These are phyloP conservation scores for Cladosporium sp. DNA, from an alignment of 2,329 filamentous ascomycete species.

Conservation along the genomic window DNA sequence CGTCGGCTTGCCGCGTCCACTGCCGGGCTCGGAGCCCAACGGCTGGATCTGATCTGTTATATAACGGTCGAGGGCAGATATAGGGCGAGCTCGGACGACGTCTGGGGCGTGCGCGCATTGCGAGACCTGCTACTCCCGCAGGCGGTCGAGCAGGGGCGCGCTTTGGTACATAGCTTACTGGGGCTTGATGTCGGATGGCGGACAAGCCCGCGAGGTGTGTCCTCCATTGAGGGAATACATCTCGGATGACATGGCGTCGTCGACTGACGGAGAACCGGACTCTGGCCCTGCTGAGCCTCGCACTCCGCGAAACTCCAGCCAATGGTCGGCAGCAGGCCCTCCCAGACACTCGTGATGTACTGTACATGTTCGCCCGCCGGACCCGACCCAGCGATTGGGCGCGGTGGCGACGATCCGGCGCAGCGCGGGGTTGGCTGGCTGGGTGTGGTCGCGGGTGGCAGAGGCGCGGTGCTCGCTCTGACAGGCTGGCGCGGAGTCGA, in stretches of 20 bases:
- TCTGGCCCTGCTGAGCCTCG: too few species aligned
- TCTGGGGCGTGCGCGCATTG: constrained; percentile 7
- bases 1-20: not conserved
- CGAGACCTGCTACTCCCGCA: not conserved
- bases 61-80: constrained; percentile 8
- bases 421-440: constrained; percentile 4
- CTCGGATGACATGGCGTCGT: too few species aligned
- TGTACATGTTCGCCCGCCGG: not conserved
- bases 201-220: too few species aligned
- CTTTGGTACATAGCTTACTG: too few species aligned
- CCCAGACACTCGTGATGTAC: too few species aligned
- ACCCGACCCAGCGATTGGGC: not conserved
- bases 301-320: too few species aligned
- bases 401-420: not conserved
- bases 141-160: too few species aligned
- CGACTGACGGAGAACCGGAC: too few species aligned
- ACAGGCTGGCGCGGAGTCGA: not conserved
- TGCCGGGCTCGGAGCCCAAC: not conserved
- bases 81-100: constrained; percentile 4
- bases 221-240: too few species aligned
- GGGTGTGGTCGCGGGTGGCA: not conserved
- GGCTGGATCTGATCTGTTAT: not conserved
- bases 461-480: not conserved
- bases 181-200: too few species aligned
- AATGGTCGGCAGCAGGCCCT: too few species aligned